Evolutionary conservation across 164 flowering plant genomes (phyloP).

Genomic region (Macadamia integrifolia): DNA sequence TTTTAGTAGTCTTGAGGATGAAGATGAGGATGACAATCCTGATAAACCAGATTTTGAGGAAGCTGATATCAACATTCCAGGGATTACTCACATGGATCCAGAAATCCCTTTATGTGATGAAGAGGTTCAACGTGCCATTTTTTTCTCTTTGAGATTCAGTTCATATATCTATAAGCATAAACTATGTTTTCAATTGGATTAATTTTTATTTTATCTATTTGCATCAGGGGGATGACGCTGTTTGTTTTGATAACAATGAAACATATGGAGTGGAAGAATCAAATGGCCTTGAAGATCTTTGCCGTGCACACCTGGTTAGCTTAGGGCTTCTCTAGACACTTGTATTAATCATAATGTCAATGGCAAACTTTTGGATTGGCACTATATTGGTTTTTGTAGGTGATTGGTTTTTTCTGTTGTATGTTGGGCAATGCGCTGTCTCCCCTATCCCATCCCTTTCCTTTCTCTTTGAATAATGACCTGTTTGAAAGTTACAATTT

Average conservation of each 20-base stretch:
- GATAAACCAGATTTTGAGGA: slow-evolving; percentile 47
- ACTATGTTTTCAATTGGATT: not conserved
- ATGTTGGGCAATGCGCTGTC: too few relatives aligned
- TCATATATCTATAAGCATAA: not conserved
- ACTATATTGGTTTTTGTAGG: too few relatives aligned
- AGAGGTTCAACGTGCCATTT: slow-evolving; percentile 32
- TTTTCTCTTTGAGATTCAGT: not conserved
- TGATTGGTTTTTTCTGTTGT: not conserved
- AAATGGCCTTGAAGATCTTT: slow-evolving; percentile 78
- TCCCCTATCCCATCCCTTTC: not conserved
- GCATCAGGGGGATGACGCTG: slow-evolving; percentile 39
- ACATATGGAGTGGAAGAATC: slow-evolving; percentile 32
- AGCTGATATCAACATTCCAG: slow-evolving; percentile 42
- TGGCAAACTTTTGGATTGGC: too few relatives aligned
- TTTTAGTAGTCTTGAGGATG: slow-evolving; percentile 25
- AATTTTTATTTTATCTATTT: slow-evolving; percentile 14
- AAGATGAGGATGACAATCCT: slow-evolving; percentile 33
- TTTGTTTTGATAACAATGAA: slow-evolving; percentile 25
- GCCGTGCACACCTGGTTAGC: slow-evolving; percentile 84
- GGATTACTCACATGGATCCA: slow-evolving; percentile 39
- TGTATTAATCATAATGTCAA: too few relatives aligned
- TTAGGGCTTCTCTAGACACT: not conserved
- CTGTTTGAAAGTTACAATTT: too few relatives aligned
- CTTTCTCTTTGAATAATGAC: too few relatives aligned
- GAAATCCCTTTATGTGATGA: slow-evolving; percentile 32